phyloP scores from a whole-genome alignment of 208 protist species.

The Trypanosoma lewisi region DNA sequence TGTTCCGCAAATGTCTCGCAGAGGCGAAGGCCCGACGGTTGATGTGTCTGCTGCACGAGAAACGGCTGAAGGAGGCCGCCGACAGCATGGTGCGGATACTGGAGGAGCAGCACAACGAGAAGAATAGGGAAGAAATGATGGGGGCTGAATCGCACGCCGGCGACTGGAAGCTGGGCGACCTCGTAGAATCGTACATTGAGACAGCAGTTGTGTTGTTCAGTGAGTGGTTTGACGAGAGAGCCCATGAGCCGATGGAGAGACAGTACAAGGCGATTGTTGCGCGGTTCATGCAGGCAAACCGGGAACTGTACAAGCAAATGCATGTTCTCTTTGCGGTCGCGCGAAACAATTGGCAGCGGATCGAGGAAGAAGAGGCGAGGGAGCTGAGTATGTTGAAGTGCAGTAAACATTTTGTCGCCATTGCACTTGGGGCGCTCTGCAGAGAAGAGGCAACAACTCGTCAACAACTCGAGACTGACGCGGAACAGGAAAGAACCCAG shows the following conservation, averaged over 20 bases:
- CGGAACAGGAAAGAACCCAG: background rate
- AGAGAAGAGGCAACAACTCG: slow-evolving; percentile 12
- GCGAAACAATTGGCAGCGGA: slow-evolving; percentile 22
- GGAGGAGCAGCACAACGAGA: background rate
- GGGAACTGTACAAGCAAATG: slow-evolving; percentile 19
- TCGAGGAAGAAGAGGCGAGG: slow-evolving; percentile 24
- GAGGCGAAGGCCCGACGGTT: background rate
- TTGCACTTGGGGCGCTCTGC: slow-evolving; percentile 8
- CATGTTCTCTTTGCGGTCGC: slow-evolving; percentile 28
- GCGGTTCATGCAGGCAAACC: slow-evolving; percentile 25
- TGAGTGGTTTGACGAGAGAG: slow-evolving; percentile 35
- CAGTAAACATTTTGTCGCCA: slow-evolving; percentile 12
- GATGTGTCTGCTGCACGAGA: background rate
- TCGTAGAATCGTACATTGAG: slow-evolving; percentile 7
- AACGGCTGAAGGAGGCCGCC: background rate
- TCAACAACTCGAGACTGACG: slow-evolving; percentile 12
- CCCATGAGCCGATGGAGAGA: slow-evolving; percentile 24
- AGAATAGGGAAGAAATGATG: background rate
- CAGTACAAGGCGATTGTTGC: slow-evolving; percentile 36
- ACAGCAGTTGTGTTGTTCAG: slow-evolving; percentile 13
- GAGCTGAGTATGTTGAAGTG: slow-evolving; percentile 7
- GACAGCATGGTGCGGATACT: background rate
- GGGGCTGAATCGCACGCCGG: background rate
- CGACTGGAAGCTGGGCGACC: background rate
- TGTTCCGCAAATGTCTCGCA: background rate